These are phyloP conservation scores for Colletotrichum higginsianum DNA, from an alignment of 2,329 filamentous ascomycete species.

Conservation along the genomic window DNA sequence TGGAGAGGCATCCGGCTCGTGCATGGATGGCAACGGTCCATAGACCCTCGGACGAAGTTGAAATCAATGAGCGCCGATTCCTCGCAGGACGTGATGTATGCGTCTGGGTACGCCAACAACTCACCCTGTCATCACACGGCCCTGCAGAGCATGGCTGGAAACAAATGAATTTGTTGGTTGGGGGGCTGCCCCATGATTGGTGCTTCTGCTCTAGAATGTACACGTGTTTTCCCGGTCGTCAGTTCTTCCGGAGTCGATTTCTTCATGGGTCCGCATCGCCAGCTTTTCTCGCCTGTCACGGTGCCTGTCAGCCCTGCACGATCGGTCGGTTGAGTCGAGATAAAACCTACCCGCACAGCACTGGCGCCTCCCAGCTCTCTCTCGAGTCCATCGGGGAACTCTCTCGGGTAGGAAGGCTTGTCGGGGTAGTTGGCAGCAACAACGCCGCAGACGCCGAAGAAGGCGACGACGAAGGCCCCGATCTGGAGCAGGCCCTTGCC, in stretches of 20 bases:
- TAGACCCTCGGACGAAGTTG: no score
- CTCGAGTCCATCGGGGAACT: conserved; percentile 81
- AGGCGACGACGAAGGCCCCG: conserved; percentile 74
- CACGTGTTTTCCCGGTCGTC: conserved; percentile 34
- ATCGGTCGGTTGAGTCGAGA: background rate
- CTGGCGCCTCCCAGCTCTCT: conserved; percentile 81
- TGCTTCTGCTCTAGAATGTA: conserved; percentile 42
- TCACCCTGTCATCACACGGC: background rate
- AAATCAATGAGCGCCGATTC: background rate
- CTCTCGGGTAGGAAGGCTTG: conserved; percentile 76
- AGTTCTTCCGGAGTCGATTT: conserved; percentile 1
- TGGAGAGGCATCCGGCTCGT: no score
- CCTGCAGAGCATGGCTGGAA: background rate
- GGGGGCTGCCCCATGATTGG: conserved; percentile 33
- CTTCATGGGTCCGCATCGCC: conserved; percentile 68
- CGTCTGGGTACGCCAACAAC: no score
- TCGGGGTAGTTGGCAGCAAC: conserved; percentile 82
- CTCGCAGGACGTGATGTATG: background rate
- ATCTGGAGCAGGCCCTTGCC: conserved; percentile 79
- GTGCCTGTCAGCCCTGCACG: conserved; percentile 27
- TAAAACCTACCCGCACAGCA: conserved; percentile 73
- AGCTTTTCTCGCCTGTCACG: conserved; percentile 65
- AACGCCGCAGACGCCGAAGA: conserved; percentile 76
- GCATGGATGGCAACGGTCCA: no score
- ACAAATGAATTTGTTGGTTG: conserved; percentile 37